phyloP scores from a whole-genome alignment of 2,329 filamentous ascomycete genomes.

The Aureobasidium vineae region DNA sequence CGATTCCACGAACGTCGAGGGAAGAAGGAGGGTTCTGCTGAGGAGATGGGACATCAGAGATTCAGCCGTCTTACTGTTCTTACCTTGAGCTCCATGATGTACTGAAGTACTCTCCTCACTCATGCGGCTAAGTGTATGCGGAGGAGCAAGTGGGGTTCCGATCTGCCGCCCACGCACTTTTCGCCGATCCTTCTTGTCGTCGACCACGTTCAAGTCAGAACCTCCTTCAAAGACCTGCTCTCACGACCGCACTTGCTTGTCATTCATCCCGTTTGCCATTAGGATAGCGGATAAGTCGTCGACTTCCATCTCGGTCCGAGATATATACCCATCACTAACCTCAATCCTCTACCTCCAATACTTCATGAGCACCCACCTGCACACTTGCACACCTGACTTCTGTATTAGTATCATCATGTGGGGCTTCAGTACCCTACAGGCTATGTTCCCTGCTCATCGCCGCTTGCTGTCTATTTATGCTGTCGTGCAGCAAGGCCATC shows the following conservation, averaged over 20 bases:
- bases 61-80: constrained; percentile 20
- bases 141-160: constrained; percentile 21
- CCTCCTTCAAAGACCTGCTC: background rate
- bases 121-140: constrained; percentile 10
- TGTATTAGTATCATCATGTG: background rate
- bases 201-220: background rate
- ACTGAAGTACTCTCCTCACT: constrained; percentile 2
- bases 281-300: background rate
- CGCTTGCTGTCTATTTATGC: background rate
- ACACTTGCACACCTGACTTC: background rate
- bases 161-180: background rate
- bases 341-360: background rate
- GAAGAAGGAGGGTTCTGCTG: background rate
- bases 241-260: background rate
- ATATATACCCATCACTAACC: background rate
- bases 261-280: background rate
- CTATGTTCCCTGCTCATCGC: background rate
- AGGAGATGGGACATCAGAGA: background rate
- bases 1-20: background rate
- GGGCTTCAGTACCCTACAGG: background rate
- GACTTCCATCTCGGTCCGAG: background rate
- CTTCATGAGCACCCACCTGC: background rate
- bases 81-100: background rate
- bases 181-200: background rate
- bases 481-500: constrained; percentile 3